A percentile compares a stretch with the other conserved stretches of the same genome.
These are phyloP conservation scores for Corynascus novoguineensis DNA, from an alignment of 495 filamentous ascomycete species.

Conservation along the genomic window DNA sequence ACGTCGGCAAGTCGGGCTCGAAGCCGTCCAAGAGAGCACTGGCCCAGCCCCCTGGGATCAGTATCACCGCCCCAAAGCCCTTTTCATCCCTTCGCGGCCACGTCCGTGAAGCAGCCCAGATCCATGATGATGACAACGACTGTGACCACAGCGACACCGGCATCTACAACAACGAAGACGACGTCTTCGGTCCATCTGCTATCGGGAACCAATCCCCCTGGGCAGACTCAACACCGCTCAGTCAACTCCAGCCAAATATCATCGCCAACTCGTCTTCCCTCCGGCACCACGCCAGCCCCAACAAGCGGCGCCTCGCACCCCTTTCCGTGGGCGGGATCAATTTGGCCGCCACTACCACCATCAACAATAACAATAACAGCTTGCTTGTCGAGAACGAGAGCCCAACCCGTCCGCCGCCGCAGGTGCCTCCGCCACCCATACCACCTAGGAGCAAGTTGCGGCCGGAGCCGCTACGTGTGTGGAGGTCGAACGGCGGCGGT, in stretches of 20 bases:
- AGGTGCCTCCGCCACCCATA: conserved; percentile 25
- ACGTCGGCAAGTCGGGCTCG: conserved; percentile 45
- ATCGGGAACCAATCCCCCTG: not conserved
- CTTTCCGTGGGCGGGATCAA: too few species aligned
- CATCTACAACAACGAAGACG: not conserved
- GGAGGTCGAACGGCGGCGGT: not conserved
- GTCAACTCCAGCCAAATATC: not conserved
- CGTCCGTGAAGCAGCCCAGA: conserved; percentile 56
- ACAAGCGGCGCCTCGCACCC: not conserved
- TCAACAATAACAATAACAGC: too few species aligned
- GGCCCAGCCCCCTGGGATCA: conserved; percentile 26
- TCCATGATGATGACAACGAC: conserved; percentile 45
- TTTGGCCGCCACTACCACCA: too few species aligned
- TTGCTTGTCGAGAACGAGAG: conserved; percentile 11
- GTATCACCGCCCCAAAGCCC: conserved; percentile 36
- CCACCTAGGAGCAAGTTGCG: conserved; percentile 26
- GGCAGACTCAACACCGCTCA: not conserved
- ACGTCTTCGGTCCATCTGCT: not conserved
- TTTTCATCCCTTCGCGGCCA: conserved; percentile 41
- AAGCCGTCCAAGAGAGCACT: conserved; percentile 32
- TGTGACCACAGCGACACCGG: not conserved
- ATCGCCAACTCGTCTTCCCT: not conserved
- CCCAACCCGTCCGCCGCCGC: not conserved
- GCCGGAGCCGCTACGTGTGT: conserved; percentile 20
- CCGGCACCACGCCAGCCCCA: not conserved